phyloP scores from a whole-genome alignment of 2,329 filamentous ascomycete species.

The Rosellinia necatrix region DNA sequence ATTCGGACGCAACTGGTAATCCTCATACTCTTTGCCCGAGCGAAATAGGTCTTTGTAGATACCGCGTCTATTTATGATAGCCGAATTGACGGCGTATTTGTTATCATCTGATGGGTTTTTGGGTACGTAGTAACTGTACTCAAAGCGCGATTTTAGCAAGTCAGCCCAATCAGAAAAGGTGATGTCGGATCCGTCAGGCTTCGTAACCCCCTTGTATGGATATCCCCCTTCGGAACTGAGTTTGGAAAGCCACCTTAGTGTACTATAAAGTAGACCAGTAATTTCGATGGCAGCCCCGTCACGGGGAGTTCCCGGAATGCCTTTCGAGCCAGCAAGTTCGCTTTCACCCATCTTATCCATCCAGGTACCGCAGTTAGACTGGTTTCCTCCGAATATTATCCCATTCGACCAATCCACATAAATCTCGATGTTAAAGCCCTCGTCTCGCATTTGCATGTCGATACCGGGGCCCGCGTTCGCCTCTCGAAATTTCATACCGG shows the following conservation, averaged over 20 bases:
- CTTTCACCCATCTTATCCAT: slow-evolving; percentile 99
- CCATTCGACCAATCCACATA: slow-evolving; percentile 90
- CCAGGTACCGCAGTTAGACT: slow-evolving; percentile 96
- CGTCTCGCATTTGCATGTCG: slow-evolving; percentile 89
- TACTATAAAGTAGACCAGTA: slow-evolving; percentile 89
- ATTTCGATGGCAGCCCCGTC: slow-evolving; percentile 96
- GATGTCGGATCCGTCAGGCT: slow-evolving; percentile 63
- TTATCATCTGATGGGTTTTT: slow-evolving; percentile 68
- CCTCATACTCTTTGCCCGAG: slow-evolving; percentile 93
- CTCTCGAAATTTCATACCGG: slow-evolving; percentile 89
- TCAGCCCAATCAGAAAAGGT: slow-evolving; percentile 79
- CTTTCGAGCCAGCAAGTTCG: slow-evolving; percentile 86
- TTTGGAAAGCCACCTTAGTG: slow-evolving; percentile 76
- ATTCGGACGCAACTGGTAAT: slow-evolving; percentile 94
- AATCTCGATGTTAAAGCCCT: slow-evolving; percentile 91
- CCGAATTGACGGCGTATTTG: slow-evolving; percentile 78
- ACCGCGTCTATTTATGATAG: slow-evolving; percentile 83
- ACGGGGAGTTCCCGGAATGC: slow-evolving; percentile 91
- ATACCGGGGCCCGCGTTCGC: slow-evolving; percentile 89
- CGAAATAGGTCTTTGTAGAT: slow-evolving; percentile 98
- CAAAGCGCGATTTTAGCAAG: slow-evolving; percentile 83
- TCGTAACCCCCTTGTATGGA: slow-evolving; percentile 73
- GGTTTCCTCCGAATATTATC: slow-evolving; percentile 91
- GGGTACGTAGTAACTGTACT: slow-evolving; percentile 89
- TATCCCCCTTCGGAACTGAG: slow-evolving; percentile 73